Evolutionary conservation across 2,329 filamentous ascomycete species (phyloP).

Genomic region (Gyromitra esculenta): DNA sequence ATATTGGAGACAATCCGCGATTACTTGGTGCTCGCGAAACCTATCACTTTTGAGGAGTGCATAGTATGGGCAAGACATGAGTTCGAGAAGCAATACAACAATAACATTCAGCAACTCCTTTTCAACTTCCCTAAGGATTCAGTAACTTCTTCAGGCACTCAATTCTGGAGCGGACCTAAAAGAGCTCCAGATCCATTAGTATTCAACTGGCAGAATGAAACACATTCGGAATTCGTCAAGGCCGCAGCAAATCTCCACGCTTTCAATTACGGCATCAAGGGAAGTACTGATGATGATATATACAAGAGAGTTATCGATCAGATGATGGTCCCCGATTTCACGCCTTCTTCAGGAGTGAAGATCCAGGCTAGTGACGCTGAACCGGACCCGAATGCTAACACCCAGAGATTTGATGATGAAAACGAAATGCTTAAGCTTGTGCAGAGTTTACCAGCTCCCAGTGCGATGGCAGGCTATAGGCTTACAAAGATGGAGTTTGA

Average conservation of each 20-base stretch:
- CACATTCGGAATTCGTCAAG: conserved; percentile 87
- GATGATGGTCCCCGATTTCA: conserved; percentile 95
- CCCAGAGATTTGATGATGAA: conserved; percentile 72
- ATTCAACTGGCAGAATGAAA: conserved; percentile 84
- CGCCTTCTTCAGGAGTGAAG: conserved; percentile 87
- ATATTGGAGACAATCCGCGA: conserved; percentile 90
- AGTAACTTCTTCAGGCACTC: conserved; percentile 83
- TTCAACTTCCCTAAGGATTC: conserved; percentile 98
- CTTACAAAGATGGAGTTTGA: conserved; percentile 94
- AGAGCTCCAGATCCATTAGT: conserved; percentile 90
- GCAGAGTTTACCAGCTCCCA: conserved; percentile 77
- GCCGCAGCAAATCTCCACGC: conserved; percentile 91
- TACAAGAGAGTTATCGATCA: conserved; percentile 85
- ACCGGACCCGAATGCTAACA: conserved; percentile 82
- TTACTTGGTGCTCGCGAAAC: conserved; percentile 90
- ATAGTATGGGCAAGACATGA: conserved; percentile 92
- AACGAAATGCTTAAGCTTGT: conserved; percentile 79
- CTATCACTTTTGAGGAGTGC: conserved; percentile 92
- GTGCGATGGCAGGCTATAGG: conserved; percentile 85
- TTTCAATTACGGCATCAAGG: conserved; percentile 97
- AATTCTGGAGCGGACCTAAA: conserved; percentile 98
- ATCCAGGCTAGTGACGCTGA: conserved; percentile 97
- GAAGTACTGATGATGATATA: conserved; percentile 76
- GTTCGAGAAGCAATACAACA: conserved; percentile 97
- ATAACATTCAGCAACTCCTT: conserved; percentile 91